Evolutionary conservation across 345 rosid species (phyloP).

Genomic region (Rhodamnia rubescens): DNA sequence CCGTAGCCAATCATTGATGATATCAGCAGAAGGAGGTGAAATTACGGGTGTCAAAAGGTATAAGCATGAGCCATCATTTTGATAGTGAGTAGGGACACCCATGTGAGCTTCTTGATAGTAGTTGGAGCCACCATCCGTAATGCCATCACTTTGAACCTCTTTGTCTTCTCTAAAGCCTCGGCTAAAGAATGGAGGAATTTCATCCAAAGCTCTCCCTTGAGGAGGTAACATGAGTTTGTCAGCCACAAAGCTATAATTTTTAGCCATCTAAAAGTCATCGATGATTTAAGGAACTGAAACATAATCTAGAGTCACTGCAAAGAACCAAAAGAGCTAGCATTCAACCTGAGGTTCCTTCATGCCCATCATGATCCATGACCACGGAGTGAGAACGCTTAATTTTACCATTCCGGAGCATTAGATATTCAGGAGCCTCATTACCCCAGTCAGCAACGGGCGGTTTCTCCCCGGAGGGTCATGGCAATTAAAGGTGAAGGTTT

Average conservation of each 20-base stretch:
- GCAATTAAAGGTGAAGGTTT: conserved; percentile 20
- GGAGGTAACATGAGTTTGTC: conserved; percentile 10
- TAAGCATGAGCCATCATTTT: conserved; percentile 65
- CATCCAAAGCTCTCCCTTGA: conserved; percentile 27
- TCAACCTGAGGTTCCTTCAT: conserved; percentile 35
- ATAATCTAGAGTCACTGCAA: background rate
- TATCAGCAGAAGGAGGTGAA: conserved; percentile 65
- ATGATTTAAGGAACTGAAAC: background rate
- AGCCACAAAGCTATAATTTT: conserved; percentile 1
- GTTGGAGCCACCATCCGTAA: conserved; percentile 1
- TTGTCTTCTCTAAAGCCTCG: conserved; percentile 11
- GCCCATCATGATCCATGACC: conserved; percentile 6
- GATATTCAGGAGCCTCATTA: conserved; percentile 15
- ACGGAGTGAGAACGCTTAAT: background rate
- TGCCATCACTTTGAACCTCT: conserved; percentile 10
- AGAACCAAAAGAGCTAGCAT: background rate
- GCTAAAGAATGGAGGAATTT: conserved; percentile 30
- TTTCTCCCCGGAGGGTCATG: conserved; percentile 44
- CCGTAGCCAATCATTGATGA: conserved; percentile 46
- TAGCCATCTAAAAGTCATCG: background rate
- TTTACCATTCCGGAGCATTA: background rate
- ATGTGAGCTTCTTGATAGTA: conserved; percentile 22
- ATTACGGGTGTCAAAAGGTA: conserved; percentile 53
- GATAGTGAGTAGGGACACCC: conserved; percentile 59
- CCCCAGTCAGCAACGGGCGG: conserved; percentile 27